A percentile compares a stretch with the other conserved stretches of the same genome.
Evolutionary conservation across 176 grass and related monocot genomes (phyloP).

Genomic region (Dactylis glomerata): DNA sequence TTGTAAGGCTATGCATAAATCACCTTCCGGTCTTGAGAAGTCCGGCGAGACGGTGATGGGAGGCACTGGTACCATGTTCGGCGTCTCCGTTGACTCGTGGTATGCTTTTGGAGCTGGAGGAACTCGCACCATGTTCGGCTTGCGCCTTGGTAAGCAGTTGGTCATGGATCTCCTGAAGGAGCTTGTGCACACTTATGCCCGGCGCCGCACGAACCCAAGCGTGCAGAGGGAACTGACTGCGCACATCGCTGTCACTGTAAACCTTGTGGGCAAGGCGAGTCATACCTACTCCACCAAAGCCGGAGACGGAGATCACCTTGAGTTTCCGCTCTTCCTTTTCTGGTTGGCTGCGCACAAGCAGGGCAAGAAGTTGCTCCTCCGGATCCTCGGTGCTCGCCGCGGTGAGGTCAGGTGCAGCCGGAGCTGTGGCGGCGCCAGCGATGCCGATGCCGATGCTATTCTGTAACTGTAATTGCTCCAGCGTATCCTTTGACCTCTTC

Average conservation of each 20-base stretch:
- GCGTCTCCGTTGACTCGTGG: background rate
- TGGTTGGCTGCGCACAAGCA: background rate
- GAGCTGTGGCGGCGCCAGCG: background rate
- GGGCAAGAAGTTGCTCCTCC: background rate
- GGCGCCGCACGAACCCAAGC: background rate
- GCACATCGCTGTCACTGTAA: background rate
- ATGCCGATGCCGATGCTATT: background rate
- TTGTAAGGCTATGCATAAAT: no score
- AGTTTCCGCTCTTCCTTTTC: background rate
- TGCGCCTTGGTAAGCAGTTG: background rate
- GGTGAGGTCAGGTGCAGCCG: background rate
- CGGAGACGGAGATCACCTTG: background rate
- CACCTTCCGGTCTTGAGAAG: background rate
- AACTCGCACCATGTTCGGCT: background rate
- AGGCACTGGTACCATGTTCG: background rate
- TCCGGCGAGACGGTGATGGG: background rate
- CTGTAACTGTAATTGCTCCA: background rate
- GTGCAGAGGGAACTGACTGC: background rate
- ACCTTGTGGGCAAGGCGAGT: background rate
- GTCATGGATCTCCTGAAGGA: background rate
- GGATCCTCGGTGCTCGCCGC: background rate
- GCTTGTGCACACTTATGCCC: background rate
- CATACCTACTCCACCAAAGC: background rate
- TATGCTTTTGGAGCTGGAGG: background rate
- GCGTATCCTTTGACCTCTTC: background rate